Conservation (phyloP, 495 filamentous ascomycete species). For the Daldinia vernicosa region DNA sequence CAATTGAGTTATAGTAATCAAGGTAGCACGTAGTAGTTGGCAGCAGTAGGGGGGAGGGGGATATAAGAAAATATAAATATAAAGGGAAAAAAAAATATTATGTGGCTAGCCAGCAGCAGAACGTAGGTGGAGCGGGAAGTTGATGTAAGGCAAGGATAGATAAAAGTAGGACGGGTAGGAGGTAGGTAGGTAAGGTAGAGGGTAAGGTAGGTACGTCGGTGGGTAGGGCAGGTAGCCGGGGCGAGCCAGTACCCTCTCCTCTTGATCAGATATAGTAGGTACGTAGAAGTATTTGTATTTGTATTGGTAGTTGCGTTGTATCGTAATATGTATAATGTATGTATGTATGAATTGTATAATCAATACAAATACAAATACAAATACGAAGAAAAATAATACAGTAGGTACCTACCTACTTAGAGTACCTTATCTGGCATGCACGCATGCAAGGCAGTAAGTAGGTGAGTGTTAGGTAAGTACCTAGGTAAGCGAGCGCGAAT, state of each 20-base stretch:
- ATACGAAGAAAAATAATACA: background rate
- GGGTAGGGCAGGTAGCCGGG: slow-evolving; percentile 26
- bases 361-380: background rate
- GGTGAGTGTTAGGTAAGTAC: slow-evolving; percentile 4
- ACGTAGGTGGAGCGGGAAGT: slow-evolving; percentile 43
- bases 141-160: slow-evolving; percentile 41
- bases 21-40: slow-evolving; percentile 27
- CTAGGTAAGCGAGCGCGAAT: slow-evolving; percentile 10
- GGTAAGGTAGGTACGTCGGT: slow-evolving; percentile 23
- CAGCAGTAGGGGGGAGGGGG: slow-evolving; percentile 17
- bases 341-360: background rate
- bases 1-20: slow-evolving; percentile 39
- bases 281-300: background rate
- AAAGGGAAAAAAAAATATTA: slow-evolving; percentile 22
- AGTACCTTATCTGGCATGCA: slow-evolving; percentile 36
- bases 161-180: slow-evolving; percentile 38
- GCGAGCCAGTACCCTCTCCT: background rate
- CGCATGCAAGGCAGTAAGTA: slow-evolving; percentile 30
- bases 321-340: background rate
- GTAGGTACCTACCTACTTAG: slow-evolving; percentile 10
- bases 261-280: slow-evolving; percentile 21
- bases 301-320: slow-evolving; percentile 2
- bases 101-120: slow-evolving; percentile 42
- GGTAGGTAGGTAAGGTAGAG: slow-evolving; percentile 15
- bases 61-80: slow-evolving; percentile 40